Evolutionary conservation across 1,139 yeast genomes (phyloP).

Genomic region (Protomyces macrosporus): DNA sequence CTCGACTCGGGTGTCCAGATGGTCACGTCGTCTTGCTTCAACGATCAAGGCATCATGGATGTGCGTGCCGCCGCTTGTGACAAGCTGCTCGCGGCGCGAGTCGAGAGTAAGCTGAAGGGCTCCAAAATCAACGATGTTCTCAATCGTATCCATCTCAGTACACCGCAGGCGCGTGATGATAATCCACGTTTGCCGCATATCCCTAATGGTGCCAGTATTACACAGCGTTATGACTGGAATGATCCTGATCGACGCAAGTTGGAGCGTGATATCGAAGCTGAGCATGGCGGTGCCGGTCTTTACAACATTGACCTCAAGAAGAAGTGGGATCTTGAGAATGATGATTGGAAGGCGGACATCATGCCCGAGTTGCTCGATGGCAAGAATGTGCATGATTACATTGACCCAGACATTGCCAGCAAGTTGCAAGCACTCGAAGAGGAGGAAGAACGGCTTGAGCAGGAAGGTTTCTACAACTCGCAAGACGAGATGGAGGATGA

Average conservation of each 20-base stretch:
- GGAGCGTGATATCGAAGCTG: slow-evolving; percentile 84
- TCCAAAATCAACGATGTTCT: slow-evolving; percentile 83
- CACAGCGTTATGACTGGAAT: slow-evolving; percentile 64
- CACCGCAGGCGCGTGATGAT: slow-evolving; percentile 85
- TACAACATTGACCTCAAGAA: slow-evolving; percentile 79
- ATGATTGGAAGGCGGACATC: slow-evolving; percentile 93
- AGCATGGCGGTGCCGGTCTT: slow-evolving; percentile 98
- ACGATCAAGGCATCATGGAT: slow-evolving; percentile 91
- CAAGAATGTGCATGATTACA: slow-evolving; percentile 91
- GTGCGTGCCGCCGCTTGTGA: slow-evolving; percentile 98
- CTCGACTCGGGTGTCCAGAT: slow-evolving; percentile 61
- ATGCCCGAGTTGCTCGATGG: slow-evolving; percentile 98
- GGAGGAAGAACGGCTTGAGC: slow-evolving; percentile 89
- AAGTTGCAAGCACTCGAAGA: slow-evolving; percentile 92
- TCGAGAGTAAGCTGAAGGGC: slow-evolving; percentile 94
- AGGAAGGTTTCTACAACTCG: slow-evolving; percentile 92
- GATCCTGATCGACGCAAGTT: slow-evolving; percentile 80
- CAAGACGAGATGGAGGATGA: slow-evolving; percentile 50
- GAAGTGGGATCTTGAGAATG: slow-evolving; percentile 83
- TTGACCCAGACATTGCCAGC: slow-evolving; percentile 91
- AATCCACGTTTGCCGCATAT: slow-evolving; percentile 64
- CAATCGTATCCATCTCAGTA: slow-evolving; percentile 92
- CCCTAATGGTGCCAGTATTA: slow-evolving; percentile 60
- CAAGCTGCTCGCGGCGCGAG: slow-evolving; percentile 86
- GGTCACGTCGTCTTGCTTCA: slow-evolving; percentile 87